A percentile compares a stretch with the other conserved stretches of the same genome.
Conservation (phyloP, 805 yeast species). For the Candida germanica region DNA sequence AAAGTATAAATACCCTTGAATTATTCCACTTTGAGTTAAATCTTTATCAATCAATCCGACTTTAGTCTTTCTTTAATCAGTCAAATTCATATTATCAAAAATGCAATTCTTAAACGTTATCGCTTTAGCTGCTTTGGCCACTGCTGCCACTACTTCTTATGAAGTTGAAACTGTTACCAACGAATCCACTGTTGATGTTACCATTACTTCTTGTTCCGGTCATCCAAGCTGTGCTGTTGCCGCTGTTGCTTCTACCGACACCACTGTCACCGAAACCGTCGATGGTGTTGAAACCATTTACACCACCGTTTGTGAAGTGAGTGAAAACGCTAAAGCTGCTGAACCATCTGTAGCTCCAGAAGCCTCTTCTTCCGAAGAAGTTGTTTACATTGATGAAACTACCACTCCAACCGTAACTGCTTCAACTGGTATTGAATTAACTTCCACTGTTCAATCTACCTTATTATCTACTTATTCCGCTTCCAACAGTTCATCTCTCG, state of each 20-base stretch:
- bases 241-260: conserved; percentile 23
- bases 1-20: conserved; percentile 16
- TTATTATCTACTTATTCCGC: conserved; percentile 28
- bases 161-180: conserved; percentile 25
- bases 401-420: conserved; percentile 47
- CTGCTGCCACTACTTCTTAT: conserved; percentile 19
- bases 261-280: conserved; percentile 31
- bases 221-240: conserved; percentile 20
- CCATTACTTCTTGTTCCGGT: conserved; percentile 39
- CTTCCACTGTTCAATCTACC: conserved; percentile 36
- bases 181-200: conserved; percentile 28
- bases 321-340: conserved; percentile 18
- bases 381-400: conserved; percentile 46
- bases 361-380: conserved; percentile 14
- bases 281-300: conserved; percentile 30
- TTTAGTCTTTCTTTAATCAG: conserved; percentile 2
- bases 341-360: conserved; percentile 13
- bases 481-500: conserved; percentile 14
- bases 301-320: conserved; percentile 37
- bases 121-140: conserved; percentile 21
- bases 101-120: conserved; percentile 25
- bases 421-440: conserved; percentile 47
- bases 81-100: conserved; percentile 5
- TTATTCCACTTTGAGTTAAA: conserved; percentile 6
- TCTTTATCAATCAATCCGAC: conserved; percentile 1